Evolutionary conservation across 169 alveolate genomes (phyloP).

Genomic region (Amoebophrya sp.): DNA sequence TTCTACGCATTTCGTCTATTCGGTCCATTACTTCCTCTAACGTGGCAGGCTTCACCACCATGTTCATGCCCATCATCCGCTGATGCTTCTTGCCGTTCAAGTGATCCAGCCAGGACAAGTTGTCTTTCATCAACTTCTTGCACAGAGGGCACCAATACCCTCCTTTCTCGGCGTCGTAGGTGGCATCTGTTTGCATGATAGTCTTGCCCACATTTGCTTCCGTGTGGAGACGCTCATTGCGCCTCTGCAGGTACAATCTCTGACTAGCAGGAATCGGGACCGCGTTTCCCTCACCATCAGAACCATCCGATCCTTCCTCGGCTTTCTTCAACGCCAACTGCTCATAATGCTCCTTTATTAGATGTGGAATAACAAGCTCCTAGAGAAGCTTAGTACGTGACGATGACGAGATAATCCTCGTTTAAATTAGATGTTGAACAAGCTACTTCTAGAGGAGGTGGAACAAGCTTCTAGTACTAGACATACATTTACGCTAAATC

Average conservation of each 20-base stretch:
- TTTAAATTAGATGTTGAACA: too few species aligned
- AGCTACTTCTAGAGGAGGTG: too few species aligned
- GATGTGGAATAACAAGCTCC: too few species aligned
- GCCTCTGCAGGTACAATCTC: background rate
- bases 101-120: background rate
- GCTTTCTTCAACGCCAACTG: background rate
- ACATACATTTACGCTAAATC: too few species aligned
- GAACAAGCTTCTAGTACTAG: too few species aligned
- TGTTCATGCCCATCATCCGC: background rate
- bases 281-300: background rate
- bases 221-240: background rate
- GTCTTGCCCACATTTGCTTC: background rate
- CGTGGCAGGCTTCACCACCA: background rate
- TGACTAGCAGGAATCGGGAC: background rate
- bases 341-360: too few species aligned
- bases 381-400: too few species aligned
- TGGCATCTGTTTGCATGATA: background rate
- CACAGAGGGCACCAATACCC: background rate
- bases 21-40: background rate
- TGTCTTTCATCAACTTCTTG: background rate
- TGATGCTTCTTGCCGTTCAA: background rate
- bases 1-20: background rate
- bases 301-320: background rate
- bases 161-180: background rate
- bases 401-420: too few species aligned